Base-by-base conservation (phyloP, 2,329 filamentous ascomycete species). In the Colletotrichum graminicola region DNA sequence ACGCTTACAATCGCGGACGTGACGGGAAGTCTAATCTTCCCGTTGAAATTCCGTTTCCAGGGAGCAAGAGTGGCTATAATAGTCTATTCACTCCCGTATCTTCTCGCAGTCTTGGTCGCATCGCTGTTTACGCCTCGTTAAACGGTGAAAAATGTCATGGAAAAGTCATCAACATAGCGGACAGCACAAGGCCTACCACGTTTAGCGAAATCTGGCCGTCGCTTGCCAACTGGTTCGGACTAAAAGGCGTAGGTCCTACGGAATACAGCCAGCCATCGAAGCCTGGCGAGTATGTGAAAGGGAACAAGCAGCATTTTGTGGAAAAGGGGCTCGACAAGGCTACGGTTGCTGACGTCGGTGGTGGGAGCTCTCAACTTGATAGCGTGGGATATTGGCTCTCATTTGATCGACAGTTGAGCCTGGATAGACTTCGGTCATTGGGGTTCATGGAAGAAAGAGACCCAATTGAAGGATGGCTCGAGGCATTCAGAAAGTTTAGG, bases 331-430 rank as follows among this genome's bases (percentile, higher is more conserved):
- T 64, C 6, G 39, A 60, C 0, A 80, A 74, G 56, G 81, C 77
- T 3, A 32, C 75, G 4, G 71, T 54, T 3, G 75, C 75, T 3
- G 82, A 82, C 0, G 82, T 84, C 5, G 80, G 81, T 0, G 77
- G 74, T 8, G 83, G 83, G 0, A 76, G 76, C 29, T 72, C 77
- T 66, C 79, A 85, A 74, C 72, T 85, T 54, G 80, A 86, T 74
- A 78, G 81, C 70, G 77, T 85, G n/a, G 81, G 84, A 34, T 81
- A 80, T 76, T 82, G 84, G 83, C 76, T 87, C 61, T 82, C 80
- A 7, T 86, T 87, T 72, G 84, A 87, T 71, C 79, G 84, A 32
- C 82, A 86, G 62, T 75, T 87, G 74, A 84, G 82, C 65, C 75
- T 84, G 59, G 77, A 80, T 32, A 82, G 78, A 39, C 75, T 85